phyloP scores from a whole-genome alignment of 441 rosid species.

The Mallotus repandus region DNA sequence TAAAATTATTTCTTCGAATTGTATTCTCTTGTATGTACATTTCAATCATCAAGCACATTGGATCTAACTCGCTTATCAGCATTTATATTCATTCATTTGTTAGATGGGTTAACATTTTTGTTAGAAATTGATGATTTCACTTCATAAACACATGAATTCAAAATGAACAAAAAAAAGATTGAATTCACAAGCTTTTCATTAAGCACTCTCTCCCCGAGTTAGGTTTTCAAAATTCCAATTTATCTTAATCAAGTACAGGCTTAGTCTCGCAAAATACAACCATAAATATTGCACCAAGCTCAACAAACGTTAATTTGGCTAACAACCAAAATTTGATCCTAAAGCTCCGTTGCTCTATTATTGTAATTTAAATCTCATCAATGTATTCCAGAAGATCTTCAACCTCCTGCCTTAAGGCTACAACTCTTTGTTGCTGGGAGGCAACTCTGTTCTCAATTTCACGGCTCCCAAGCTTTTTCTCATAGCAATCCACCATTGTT shows the following conservation, averaged over 20 bases:
- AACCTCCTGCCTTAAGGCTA: slow-evolving; percentile 70
- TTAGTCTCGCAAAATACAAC: background rate
- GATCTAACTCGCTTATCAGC: no score
- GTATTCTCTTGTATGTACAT: no score
- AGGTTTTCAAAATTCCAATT: slow-evolving; percentile 2
- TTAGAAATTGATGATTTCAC: no score
- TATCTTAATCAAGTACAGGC: background rate
- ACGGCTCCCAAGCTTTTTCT: slow-evolving; percentile 61
- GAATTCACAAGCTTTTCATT: no score
- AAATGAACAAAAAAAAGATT: no score
- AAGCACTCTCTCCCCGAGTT: background rate
- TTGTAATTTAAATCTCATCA: slow-evolving; percentile 41
- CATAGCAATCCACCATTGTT: slow-evolving; percentile 67
- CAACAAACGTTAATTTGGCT: background rate
- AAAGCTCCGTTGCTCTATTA: background rate
- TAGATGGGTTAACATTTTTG: no score
- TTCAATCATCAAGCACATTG: no score
- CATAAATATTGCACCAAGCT: background rate
- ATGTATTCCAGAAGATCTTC: slow-evolving; percentile 79
- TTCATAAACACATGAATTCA: no score
- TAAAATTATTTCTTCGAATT: no score
- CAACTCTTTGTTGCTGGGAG: slow-evolving; percentile 63
- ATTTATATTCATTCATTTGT: no score
- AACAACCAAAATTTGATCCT: slow-evolving; percentile 14
- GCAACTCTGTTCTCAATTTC: slow-evolving; percentile 80